These are phyloP conservation scores for Cadophora gregata DNA, from an alignment of 2,329 filamentous ascomycete species.

Conservation along the genomic window DNA sequence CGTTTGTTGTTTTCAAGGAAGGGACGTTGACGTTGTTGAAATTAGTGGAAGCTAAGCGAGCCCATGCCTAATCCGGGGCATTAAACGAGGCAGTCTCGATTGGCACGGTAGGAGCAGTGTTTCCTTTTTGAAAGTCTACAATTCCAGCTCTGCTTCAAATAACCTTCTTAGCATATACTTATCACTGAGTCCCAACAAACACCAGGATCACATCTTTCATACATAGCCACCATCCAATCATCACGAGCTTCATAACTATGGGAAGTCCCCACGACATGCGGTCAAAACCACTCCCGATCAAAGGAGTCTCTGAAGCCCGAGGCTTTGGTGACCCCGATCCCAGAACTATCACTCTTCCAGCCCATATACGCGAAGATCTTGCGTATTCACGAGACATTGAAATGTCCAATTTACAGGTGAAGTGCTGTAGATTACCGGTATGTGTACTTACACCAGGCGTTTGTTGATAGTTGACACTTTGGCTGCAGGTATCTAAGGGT, in stretches of 20 bases:
- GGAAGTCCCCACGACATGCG: neutral
- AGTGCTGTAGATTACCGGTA: neutral
- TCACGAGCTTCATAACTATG: neutral
- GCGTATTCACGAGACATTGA: neutral
- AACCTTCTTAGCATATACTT: neutral
- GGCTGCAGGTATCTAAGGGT: neutral
- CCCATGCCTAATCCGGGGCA: constrained; percentile 5
- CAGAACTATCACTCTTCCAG: neutral
- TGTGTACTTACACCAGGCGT: no score
- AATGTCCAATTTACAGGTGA: neutral
- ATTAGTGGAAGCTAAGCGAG: constrained; percentile 12
- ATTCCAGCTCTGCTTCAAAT: neutral
- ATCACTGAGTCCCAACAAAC: neutral
- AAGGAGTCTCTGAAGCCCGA: neutral
- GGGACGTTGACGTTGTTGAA: constrained; percentile 12
- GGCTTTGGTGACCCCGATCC: neutral
- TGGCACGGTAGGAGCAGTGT: neutral
- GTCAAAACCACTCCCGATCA: neutral
- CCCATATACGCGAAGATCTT: neutral
- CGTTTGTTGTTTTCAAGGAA: constrained; percentile 16
- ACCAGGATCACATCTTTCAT: neutral
- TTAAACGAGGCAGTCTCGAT: neutral
- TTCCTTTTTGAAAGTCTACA: neutral
- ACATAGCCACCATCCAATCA: neutral
- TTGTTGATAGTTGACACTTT: no score